Percentiles rank a stretch among this genome's conserved stretches.
These are phyloP conservation scores for Phytophthora idaei DNA, from an alignment of 352 stramenopile genomes.

Conservation along the genomic window DNA sequence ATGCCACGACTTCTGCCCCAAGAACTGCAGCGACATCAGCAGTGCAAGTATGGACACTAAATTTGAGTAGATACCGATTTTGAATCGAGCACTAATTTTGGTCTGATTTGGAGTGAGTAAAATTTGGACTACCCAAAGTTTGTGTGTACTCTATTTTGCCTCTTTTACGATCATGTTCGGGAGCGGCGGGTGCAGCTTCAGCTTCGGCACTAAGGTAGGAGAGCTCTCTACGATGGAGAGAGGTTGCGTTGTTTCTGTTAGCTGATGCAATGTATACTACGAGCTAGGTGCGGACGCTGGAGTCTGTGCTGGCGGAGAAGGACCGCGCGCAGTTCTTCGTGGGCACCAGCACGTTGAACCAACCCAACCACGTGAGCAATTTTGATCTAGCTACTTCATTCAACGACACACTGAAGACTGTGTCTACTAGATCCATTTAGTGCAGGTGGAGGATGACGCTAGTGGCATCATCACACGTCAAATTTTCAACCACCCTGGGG, in stretches of 20 bases:
- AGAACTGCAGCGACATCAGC: slow-evolving; percentile 79
- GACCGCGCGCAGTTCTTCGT: slow-evolving; percentile 69
- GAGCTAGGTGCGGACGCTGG: slow-evolving; percentile 63
- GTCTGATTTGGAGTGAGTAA: too few species aligned
- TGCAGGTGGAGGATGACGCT: slow-evolving; percentile 55
- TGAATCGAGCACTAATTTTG: too few species aligned
- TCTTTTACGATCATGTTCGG: slow-evolving; percentile 32
- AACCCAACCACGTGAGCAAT: slow-evolving; percentile 62
- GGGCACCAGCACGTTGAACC: slow-evolving; percentile 66
- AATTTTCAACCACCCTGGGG: slow-evolving; percentile 50
- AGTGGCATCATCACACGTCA: slow-evolving; percentile 47
- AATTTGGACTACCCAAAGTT: too few species aligned
- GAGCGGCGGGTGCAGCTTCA: slow-evolving; percentile 43
- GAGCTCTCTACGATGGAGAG: background rate
- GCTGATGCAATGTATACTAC: background rate
- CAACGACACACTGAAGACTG: slow-evolving; percentile 13
- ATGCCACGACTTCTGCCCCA: slow-evolving; percentile 84
- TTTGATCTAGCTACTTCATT: background rate
- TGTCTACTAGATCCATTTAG: slow-evolving; percentile 50
- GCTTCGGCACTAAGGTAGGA: slow-evolving; percentile 47
- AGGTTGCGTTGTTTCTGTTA: background rate
- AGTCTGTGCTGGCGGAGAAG: slow-evolving; percentile 70
- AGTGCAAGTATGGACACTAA: background rate
- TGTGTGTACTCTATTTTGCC: too few species aligned
- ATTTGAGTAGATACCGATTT: too few species aligned